Conservation (phyloP, 2,329 filamentous ascomycete species). For the Leptographium galeiforme region DNA sequence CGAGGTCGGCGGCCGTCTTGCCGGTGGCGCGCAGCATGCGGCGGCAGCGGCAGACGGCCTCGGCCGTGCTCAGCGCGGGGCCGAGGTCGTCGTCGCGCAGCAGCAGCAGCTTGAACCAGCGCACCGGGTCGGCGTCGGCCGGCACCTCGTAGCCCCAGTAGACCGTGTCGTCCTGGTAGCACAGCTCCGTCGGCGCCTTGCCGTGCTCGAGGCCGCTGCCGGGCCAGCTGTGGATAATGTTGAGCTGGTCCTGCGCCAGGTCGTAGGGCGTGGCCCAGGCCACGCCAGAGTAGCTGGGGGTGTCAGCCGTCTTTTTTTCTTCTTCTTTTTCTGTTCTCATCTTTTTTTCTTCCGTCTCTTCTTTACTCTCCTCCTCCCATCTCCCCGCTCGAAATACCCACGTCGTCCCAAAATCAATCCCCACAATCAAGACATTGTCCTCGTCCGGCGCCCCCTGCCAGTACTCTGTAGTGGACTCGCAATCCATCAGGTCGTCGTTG, state of each 20-base stretch:
- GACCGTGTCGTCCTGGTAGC: constrained; percentile 6
- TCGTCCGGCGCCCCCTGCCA: constrained; percentile 4
- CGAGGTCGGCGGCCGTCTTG: constrained; percentile 14
- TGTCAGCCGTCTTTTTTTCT: background rate
- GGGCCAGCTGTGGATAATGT: constrained; percentile 7
- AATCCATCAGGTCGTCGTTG: no score
- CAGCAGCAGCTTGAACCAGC: constrained; percentile 11
- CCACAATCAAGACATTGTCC: constrained; percentile 7
- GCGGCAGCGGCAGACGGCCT: constrained; percentile 2
- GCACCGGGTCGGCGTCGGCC: constrained; percentile 5
- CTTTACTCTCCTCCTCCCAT: no score
- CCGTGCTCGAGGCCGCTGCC: constrained; percentile 12
- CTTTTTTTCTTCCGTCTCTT: no score
- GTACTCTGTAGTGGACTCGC: background rate
- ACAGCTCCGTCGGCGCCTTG: constrained; percentile 9
- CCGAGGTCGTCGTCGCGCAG: constrained; percentile 6
- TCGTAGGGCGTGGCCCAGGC: constrained; percentile 8
- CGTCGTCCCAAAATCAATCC: constrained; percentile 11
- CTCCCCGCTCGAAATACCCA: no score
- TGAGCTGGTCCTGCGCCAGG: constrained; percentile 6
- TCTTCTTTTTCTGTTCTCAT: no score
- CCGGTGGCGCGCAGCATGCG: constrained; percentile 3
- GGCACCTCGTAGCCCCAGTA: constrained; percentile 9
- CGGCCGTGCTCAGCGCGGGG: constrained; percentile 3
- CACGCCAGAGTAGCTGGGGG: constrained; percentile 4